phyloP scores from a whole-genome alignment of 441 rosid genomes.

The Biscutella laevigata region DNA sequence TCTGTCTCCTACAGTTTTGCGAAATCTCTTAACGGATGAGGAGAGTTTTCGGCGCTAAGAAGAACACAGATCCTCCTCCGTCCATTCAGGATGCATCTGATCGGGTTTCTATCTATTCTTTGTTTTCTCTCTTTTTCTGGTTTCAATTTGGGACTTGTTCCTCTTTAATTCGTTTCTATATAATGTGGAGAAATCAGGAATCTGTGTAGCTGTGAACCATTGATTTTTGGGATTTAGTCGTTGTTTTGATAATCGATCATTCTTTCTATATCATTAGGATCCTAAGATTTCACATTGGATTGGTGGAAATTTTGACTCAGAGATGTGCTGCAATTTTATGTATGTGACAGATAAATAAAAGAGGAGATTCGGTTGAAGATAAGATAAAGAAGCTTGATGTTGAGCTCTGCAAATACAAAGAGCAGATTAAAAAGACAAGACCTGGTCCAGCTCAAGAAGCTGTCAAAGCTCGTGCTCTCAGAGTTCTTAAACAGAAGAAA shows the following conservation, averaged over 20 bases:
- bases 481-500: slow-evolving; percentile 89
- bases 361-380: slow-evolving; percentile 90
- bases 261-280: not conserved
- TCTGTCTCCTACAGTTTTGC: not conserved
- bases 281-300: not conserved
- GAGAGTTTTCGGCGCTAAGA: slow-evolving; percentile 81
- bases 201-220: too few species aligned
- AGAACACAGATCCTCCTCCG: slow-evolving; percentile 93
- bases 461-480: slow-evolving; percentile 83
- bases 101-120: slow-evolving; percentile 38
- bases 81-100: slow-evolving; percentile 79
- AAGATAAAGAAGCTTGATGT: slow-evolving; percentile 76
- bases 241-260: too few species aligned
- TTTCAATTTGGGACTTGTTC: not conserved
- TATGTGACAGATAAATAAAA: slow-evolving; percentile 59
- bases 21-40: slow-evolving; percentile 32
- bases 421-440: slow-evolving; percentile 70
- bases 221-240: too few species aligned
- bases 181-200: slow-evolving; percentile 1
- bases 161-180: not conserved
- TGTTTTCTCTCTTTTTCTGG: not conserved
- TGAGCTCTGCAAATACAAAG: slow-evolving; percentile 65
- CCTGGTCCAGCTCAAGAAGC: slow-evolving; percentile 95
- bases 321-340: not conserved
- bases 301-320: too few species aligned